A percentile compares a stretch with the other conserved stretches of the same genome.
Conservation (phyloP, 768 basidiomycete genomes). For the Amanita thiersii region DNA sequence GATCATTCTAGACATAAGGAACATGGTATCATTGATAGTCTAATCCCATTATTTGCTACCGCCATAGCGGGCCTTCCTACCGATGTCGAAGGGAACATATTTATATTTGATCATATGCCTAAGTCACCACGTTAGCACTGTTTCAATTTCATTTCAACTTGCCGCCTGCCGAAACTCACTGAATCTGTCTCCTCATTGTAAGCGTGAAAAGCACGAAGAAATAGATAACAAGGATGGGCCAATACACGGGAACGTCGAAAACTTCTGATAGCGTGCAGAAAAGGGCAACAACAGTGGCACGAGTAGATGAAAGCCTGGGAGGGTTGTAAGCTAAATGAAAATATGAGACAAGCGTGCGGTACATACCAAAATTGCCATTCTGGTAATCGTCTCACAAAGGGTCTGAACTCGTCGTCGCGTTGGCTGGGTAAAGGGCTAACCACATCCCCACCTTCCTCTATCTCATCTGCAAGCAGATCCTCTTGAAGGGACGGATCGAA, state of each 20-base stretch:
- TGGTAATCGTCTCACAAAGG: conserved; percentile 91
- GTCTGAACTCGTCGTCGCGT: conserved; percentile 91
- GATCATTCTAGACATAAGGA: conserved; percentile 10
- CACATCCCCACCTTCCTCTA: conserved; percentile 84
- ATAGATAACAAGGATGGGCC: conserved; percentile 97
- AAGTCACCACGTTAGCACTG: too few relatives aligned
- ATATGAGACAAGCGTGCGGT: neutral
- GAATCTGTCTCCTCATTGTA: conserved; percentile 94
- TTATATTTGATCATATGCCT: conserved; percentile 99
- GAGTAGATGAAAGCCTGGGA: conserved; percentile 81
- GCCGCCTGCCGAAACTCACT: conserved; percentile 54
- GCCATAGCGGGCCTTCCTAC: conserved; percentile 87
- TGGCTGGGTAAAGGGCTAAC: conserved; percentile 52
- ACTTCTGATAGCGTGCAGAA: conserved; percentile 74
- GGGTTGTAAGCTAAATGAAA: neutral
- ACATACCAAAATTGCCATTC: conserved; percentile 94
- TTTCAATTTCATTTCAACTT: too few relatives aligned
- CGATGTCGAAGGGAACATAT: conserved; percentile 93
- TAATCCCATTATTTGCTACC: conserved; percentile 32
- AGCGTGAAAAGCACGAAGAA: conserved; percentile 92
- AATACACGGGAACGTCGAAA: conserved; percentile 97
- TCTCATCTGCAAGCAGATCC: conserved; percentile 88
- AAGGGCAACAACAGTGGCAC: conserved; percentile 77
- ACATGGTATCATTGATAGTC: conserved; percentile 8
- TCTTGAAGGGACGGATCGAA: conserved; percentile 96